Base-by-base conservation (phyloP, 495 filamentous ascomycete species). In the Xylaria flabelliformis region DNA sequence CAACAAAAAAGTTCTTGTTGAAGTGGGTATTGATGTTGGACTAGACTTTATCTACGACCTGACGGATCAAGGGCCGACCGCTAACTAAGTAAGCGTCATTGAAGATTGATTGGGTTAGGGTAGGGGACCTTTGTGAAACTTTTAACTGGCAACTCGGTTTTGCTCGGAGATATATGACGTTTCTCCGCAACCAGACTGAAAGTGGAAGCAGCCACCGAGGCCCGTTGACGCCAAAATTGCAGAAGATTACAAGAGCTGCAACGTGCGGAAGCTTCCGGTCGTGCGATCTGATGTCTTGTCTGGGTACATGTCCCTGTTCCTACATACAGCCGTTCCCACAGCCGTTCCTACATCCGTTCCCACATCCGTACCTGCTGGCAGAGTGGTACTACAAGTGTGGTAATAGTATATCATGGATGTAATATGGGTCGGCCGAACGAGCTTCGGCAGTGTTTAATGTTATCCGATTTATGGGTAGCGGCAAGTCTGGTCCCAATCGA, bases 401-500 rank as follows among this genome's bases (percentile, higher is more conserved):
- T 7, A 51, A n/a, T n/a, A n/a, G n/a, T n/a, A n/a, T n/a, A n/a
- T n/a, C n/a, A n/a, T 2, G 19, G 24, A 51, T 9, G 24, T 36
- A 61, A n/a, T 36, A 61, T 61, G 58, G 39, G 19, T 29, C 61
- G 59, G 61, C 39, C 13, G 61, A 44, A 36, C 1, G 21, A 64
- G 61, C n/a, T 15, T 44, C 61, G 61, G 36, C 32, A 61, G 32
- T 39, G 26, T 6, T 3, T 17, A 29, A n/a, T 39, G 56, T 61
- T 34, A 61, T 61, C 32, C 34, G 58, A 61, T 61, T 21, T 61
- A 34, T 34, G 32, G n/a, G 61, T 46, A 42, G 61, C 29, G 61
- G 61, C 61, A 64, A 64, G 8, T 29, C 29, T 26, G 58, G 32
- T 64, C 39, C n/a, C 39, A 17, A 29, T 64, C 61, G 61, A 24